These are phyloP conservation scores for Sisymbrium irio DNA, from an alignment of 345 rosid genomes.

Conservation along the genomic window DNA sequence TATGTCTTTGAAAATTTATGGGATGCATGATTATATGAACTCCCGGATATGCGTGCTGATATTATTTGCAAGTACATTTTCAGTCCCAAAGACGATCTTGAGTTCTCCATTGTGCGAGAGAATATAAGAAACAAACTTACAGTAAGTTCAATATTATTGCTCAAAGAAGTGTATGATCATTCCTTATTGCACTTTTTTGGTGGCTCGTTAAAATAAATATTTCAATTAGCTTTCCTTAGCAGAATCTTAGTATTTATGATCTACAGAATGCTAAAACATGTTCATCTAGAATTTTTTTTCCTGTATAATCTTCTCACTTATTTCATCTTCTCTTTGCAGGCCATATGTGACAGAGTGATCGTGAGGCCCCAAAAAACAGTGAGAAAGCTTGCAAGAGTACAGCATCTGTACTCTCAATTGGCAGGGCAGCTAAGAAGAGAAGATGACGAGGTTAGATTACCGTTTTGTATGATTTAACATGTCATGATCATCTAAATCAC, in stretches of 20 bases:
- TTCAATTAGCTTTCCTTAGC: background rate
- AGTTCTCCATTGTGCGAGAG: slow-evolving; percentile 82
- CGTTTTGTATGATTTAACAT: background rate
- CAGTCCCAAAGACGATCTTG: slow-evolving; percentile 87
- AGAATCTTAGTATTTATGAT: background rate
- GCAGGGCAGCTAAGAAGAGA: slow-evolving; percentile 67
- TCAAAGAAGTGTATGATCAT: background rate
- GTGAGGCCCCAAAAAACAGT: slow-evolving; percentile 64
- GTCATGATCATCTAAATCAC: background rate
- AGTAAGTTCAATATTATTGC: slow-evolving; percentile 40
- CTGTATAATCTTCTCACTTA: background rate
- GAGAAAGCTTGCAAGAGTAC: slow-evolving; percentile 76
- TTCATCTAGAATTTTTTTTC: background rate
- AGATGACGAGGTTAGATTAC: slow-evolving; percentile 67
- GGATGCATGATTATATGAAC: background rate
- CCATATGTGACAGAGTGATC: slow-evolving; percentile 57
- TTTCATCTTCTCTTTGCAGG: slow-evolving; percentile 39
- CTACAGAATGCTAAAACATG: background rate
- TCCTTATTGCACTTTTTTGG: background rate
- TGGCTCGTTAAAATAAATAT: background rate
- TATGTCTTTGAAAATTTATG: background rate
- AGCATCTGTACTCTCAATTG: slow-evolving; percentile 72
- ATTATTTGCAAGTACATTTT: slow-evolving; percentile 7
- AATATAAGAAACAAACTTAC: slow-evolving; percentile 67
- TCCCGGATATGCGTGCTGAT: slow-evolving; percentile 6